Conservation (phyloP, 305 asterid species). For the Fraxinus paxiana region DNA sequence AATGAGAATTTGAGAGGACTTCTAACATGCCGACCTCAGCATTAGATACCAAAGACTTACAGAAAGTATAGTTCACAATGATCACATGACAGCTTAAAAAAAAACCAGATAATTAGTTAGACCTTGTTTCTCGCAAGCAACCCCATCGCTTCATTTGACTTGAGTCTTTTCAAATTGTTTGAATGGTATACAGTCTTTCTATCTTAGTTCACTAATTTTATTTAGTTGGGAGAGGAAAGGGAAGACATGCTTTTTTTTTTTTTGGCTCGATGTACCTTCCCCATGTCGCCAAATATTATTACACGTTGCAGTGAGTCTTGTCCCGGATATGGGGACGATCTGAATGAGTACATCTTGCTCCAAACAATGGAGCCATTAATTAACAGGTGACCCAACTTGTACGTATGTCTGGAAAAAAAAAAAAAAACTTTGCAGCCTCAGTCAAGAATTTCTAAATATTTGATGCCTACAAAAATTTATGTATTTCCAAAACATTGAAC, state of each 20-base stretch:
- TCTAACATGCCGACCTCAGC: neutral
- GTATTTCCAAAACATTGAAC: neutral
- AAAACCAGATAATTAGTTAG: neutral
- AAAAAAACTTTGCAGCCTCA: neutral
- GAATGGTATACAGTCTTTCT: neutral
- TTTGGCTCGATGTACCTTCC: slow-evolving; percentile 32
- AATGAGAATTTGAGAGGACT: neutral
- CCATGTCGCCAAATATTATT: slow-evolving; percentile 54
- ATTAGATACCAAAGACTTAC: neutral
- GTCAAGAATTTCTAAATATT: neutral
- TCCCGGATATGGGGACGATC: slow-evolving; percentile 46
- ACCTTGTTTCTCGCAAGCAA: neutral
- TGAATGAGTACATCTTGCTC: slow-evolving; percentile 37
- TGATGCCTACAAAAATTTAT: neutral
- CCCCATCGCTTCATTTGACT: neutral
- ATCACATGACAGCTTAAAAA: neutral
- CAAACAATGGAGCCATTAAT: slow-evolving; percentile 31
- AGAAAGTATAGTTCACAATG: neutral
- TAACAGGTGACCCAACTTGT: slow-evolving; percentile 39
- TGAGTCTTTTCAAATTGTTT: neutral
- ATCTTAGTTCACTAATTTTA: neutral
- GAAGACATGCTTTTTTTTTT: neutral
- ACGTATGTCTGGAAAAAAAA: slow-evolving; percentile 35
- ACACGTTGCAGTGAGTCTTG: slow-evolving; percentile 49
- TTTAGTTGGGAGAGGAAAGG: neutral